Percentiles rank a stretch among this genome's conserved stretches.
These are phyloP conservation scores for Penicillium occitanis DNA, from an alignment of 2,329 filamentous ascomycete genomes.

Conservation along the genomic window DNA sequence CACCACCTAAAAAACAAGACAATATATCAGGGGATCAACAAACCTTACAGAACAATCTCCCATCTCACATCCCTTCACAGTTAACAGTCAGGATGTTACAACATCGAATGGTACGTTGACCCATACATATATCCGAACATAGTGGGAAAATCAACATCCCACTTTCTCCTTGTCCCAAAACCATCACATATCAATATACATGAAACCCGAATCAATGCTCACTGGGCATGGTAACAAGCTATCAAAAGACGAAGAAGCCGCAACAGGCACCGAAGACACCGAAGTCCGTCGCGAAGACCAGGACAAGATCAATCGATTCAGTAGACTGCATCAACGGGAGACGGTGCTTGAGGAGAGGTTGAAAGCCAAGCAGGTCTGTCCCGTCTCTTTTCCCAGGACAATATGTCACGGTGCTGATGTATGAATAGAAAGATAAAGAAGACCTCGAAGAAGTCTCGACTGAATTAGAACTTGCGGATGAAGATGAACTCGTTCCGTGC, in stretches of 20 bases:
- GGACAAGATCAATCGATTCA: slow-evolving; percentile 98
- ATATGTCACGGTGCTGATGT: background rate
- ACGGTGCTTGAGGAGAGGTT: slow-evolving; percentile 75
- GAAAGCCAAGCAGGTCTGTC: slow-evolving; percentile 71
- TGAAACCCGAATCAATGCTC: too few species aligned
- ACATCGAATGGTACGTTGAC: slow-evolving; percentile 57
- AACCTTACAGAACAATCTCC: background rate
- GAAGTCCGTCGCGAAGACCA: slow-evolving; percentile 96
- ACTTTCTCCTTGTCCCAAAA: background rate
- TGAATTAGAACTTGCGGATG: slow-evolving; percentile 91
- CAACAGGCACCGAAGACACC: slow-evolving; percentile 72
- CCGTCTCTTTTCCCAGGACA: background rate
- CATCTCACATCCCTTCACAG: background rate
- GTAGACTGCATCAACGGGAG: slow-evolving; percentile 85
- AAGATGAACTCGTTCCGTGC: slow-evolving; percentile 92
- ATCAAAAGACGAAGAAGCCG: slow-evolving; percentile 82
- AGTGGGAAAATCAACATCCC: background rate
- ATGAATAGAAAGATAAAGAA: slow-evolving; percentile 87
- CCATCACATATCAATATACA: background rate
- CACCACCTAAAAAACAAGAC: background rate
- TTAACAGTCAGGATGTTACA: slow-evolving; percentile 50
- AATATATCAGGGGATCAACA: background rate
- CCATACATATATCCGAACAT: background rate
- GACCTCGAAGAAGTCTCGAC: slow-evolving; percentile 89
- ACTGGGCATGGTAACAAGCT: slow-evolving; percentile 57